Conservation (phyloP, 129 eudicot species). For the Flaveria sonorensis region DNA sequence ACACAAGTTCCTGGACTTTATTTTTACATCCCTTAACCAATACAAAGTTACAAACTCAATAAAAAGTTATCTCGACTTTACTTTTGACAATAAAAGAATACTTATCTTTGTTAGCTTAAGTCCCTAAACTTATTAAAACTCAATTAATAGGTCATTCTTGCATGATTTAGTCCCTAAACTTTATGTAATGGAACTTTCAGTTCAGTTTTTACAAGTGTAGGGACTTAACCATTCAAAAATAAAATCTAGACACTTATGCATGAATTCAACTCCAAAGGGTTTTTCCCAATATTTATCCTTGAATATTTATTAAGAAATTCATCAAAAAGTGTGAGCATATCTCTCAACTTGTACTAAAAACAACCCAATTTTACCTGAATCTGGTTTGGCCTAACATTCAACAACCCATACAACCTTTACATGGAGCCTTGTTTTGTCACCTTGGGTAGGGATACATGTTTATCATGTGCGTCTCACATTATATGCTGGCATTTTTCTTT, state of each 20-base stretch:
- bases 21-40: background rate
- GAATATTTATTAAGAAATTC: too few relatives aligned
- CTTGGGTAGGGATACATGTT: background rate
- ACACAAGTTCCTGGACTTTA: background rate
- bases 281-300: background rate
- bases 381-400: background rate
- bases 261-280: background rate
- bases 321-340: background rate
- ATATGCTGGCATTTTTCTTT: background rate
- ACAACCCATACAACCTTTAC: background rate
- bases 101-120: background rate
- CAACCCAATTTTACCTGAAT: background rate
- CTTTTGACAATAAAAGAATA: background rate
- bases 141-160: background rate
- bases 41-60: background rate
- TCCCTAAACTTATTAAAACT: background rate
- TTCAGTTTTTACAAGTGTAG: background rate
- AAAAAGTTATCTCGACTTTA: background rate
- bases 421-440: conserved; percentile 1
- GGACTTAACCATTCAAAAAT: background rate
- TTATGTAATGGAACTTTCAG: background rate
- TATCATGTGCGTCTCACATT: background rate
- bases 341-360: background rate
- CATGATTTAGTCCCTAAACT: conserved; percentile 11
- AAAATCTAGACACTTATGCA: background rate